A percentile compares a stretch with the other conserved stretches of the same genome.
These are phyloP conservation scores for Psilocybe sp. DNA, from an alignment of 768 basidiomycete genomes.

Conservation along the genomic window DNA sequence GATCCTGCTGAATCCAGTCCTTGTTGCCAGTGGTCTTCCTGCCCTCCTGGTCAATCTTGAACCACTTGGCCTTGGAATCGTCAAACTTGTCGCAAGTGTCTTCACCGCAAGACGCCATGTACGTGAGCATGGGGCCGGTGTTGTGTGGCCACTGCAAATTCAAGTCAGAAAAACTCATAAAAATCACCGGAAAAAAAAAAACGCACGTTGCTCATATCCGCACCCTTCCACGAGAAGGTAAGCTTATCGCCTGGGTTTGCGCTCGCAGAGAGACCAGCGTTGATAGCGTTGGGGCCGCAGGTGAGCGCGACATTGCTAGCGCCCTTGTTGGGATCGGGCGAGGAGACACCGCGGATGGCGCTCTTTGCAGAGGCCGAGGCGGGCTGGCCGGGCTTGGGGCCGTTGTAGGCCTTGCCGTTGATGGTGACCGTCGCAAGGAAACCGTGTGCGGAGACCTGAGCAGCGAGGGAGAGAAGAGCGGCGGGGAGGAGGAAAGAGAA, in stretches of 20 bases:
- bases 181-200: background rate
- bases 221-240: constrained; percentile 57
- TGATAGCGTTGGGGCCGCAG: constrained; percentile 55
- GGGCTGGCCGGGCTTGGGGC: constrained; percentile 25
- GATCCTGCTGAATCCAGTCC: constrained; percentile 51
- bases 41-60: constrained; percentile 65
- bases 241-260: constrained; percentile 60
- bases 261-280: constrained; percentile 46
- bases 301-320: constrained; percentile 52
- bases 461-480: constrained; percentile 24
- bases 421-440: constrained; percentile 36
- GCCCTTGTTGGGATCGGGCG: constrained; percentile 45
- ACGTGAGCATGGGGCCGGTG: constrained; percentile 70
- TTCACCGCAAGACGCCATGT: constrained; percentile 63
- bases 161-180: background rate
- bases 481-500: constrained; percentile 22
- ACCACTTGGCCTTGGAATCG: constrained; percentile 59
- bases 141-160: constrained; percentile 48
- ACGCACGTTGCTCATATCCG: constrained; percentile 33
- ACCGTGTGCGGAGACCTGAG: constrained; percentile 44
- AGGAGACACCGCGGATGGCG: constrained; percentile 39
- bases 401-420: constrained; percentile 34
- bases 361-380: constrained; percentile 13
- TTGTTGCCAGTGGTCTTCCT: constrained; percentile 27
- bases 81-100: constrained; percentile 61